Base-by-base conservation (phyloP, 179 eudicot species). In the Gypsophila paniculata region DNA sequence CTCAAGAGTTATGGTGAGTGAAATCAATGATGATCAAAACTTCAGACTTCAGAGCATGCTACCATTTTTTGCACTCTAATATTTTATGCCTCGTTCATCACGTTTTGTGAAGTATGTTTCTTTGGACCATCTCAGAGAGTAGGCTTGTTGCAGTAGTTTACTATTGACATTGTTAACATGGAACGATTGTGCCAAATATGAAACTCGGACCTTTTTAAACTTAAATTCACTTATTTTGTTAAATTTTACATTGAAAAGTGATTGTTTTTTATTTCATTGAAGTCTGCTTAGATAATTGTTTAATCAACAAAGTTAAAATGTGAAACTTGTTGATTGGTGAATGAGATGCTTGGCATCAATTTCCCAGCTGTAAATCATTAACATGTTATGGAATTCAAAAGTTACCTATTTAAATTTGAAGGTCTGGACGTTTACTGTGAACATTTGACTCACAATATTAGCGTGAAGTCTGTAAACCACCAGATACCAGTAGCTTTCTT, bases 261-360 rank as follows among this genome's bases (percentile, higher is more conserved):
- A 21, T 57, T 57, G n/a, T 29, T 29, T 29, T 29, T 29, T 29
- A 29, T 29, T 29, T 4, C 17, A 0, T 12, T 57, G 7, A 1
- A 19, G 18, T 17, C 29, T 17, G 8, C 32, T 36, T 6, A 7
- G 8, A 29, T 4, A 29, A 29, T 29, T 29, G 34, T 29, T 29
- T 29, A 3, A 1, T 36, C 61, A 22, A n/a, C 22, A 34, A 34
- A 36, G 66, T 61, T 61, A 61, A 61, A n/a, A 17, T 34, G 44
- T 34, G 44, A 61, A 61, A 61, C 29, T 61, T 61, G 66, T 15
- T 34, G 66, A 61, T 29, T 15, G 17, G 39, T 25, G 38, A 60
- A 6, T 11, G 2, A 64, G 42, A 32, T 19, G 39, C 26, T 39
- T 38, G 51, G 5, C 26, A 64, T 64, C 17, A 38, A n/a, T 18